Conservation (phyloP, 2,329 filamentous ascomycete genomes). For the Sordariomycetes sp. region DNA sequence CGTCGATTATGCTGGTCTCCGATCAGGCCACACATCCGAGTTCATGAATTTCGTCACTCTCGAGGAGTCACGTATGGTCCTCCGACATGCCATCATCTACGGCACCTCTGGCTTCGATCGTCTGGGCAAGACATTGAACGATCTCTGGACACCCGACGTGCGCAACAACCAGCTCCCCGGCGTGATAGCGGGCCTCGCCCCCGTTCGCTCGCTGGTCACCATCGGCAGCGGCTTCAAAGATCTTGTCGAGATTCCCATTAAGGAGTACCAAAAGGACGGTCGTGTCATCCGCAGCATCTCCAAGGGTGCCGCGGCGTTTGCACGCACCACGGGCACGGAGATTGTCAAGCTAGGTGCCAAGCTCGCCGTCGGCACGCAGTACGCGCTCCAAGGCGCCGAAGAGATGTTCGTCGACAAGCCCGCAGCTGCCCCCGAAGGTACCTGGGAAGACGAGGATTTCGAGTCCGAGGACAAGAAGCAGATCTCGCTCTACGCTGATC, state of each 20-base stretch:
- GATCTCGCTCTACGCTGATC: slow-evolving; percentile 87
- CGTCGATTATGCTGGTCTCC: slow-evolving; percentile 88
- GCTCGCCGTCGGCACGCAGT: slow-evolving; percentile 88
- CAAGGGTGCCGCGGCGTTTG: slow-evolving; percentile 84
- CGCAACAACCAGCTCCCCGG: slow-evolving; percentile 80
- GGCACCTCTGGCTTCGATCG: slow-evolving; percentile 86
- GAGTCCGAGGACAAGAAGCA: slow-evolving; percentile 66
- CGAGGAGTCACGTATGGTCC: slow-evolving; percentile 76
- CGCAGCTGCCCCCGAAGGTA: slow-evolving; percentile 22
- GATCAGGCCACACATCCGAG: slow-evolving; percentile 89
- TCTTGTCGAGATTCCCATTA: slow-evolving; percentile 80
- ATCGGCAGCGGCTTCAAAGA: slow-evolving; percentile 82
- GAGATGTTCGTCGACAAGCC: slow-evolving; percentile 53
- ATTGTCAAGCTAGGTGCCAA: slow-evolving; percentile 93
- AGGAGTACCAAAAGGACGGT: slow-evolving; percentile 90
- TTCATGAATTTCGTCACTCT: slow-evolving; percentile 98
- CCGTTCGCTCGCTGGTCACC: slow-evolving; percentile 84
- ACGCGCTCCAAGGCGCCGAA: slow-evolving; percentile 83
- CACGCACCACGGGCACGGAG: slow-evolving; percentile 86
- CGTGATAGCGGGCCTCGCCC: slow-evolving; percentile 80
- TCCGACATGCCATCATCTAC: slow-evolving; percentile 86
- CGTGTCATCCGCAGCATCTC: slow-evolving; percentile 84
- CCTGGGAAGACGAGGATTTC: slow-evolving; percentile 51
- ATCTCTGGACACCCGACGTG: slow-evolving; percentile 94
- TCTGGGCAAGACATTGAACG: slow-evolving; percentile 81